These are phyloP conservation scores for Aureobasidium pullulans DNA, from an alignment of 2,329 filamentous ascomycete genomes.

Conservation along the genomic window DNA sequence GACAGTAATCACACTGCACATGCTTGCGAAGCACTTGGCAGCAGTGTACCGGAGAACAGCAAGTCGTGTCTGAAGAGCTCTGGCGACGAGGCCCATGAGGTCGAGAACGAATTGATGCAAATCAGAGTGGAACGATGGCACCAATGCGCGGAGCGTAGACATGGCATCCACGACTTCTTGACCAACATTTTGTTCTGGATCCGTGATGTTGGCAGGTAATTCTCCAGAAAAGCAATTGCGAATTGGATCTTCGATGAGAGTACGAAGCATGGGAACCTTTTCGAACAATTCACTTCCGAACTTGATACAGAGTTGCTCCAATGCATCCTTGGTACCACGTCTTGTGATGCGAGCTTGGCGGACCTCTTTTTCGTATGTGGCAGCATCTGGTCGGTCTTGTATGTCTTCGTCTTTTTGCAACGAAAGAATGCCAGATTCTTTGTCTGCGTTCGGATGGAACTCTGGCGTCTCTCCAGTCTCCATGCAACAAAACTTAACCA, in stretches of 20 bases:
- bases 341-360: slow-evolving; percentile 84
- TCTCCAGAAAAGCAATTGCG: slow-evolving; percentile 60
- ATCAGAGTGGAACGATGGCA: slow-evolving; percentile 74
- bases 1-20: slow-evolving; percentile 93
- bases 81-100: slow-evolving; percentile 78
- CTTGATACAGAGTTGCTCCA: slow-evolving; percentile 75
- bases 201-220: slow-evolving; percentile 64
- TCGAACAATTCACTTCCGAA: slow-evolving; percentile 73
- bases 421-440: slow-evolving; percentile 77
- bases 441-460: slow-evolving; percentile 72
- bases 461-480: slow-evolving; percentile 97
- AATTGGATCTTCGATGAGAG: slow-evolving; percentile 76
- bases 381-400: slow-evolving; percentile 84
- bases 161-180: slow-evolving; percentile 92
- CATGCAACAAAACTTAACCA: slow-evolving; percentile 96
- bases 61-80: slow-evolving; percentile 76
- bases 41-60: slow-evolving; percentile 95
- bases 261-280: slow-evolving; percentile 74
- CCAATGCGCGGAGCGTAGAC: slow-evolving; percentile 83
- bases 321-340: slow-evolving; percentile 85
- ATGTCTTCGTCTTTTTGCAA: slow-evolving; percentile 96
- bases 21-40: slow-evolving; percentile 92
- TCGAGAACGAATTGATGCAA: slow-evolving; percentile 75
- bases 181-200: slow-evolving; percentile 68
- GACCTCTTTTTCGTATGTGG: slow-evolving; percentile 81